A percentile compares a stretch with the other conserved stretches of the same genome.
Evolutionary conservation across 2,329 filamentous ascomycete genomes (phyloP).

Genomic region (Clarireedia paspali): DNA sequence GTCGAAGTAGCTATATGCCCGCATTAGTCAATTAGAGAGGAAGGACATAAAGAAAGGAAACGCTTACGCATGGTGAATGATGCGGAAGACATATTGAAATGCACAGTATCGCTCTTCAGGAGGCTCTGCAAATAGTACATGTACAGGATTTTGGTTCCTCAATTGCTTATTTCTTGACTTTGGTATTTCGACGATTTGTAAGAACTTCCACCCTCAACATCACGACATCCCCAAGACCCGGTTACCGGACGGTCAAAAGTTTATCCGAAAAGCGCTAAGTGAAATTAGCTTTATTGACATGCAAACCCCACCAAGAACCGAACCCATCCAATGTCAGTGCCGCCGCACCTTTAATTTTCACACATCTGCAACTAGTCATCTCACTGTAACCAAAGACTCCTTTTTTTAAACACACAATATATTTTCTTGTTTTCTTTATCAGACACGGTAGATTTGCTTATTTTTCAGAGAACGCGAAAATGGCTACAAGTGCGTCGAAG

Average conservation of each 20-base stretch:
- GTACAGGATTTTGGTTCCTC: background rate
- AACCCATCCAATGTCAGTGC: slow-evolving; percentile 6
- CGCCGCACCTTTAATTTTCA: slow-evolving; percentile 6
- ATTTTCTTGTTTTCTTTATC: background rate
- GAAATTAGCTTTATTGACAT: slow-evolving; percentile 14
- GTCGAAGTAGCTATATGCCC: slow-evolving; percentile 20
- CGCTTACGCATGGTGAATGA: slow-evolving; percentile 24
- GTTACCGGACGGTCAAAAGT: background rate
- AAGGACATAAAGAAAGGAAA: background rate
- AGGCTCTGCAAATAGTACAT: slow-evolving; percentile 19
- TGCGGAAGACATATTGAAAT: slow-evolving; percentile 23
- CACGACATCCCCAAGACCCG: background rate
- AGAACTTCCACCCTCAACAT: background rate
- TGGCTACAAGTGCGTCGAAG: slow-evolving; percentile 46
- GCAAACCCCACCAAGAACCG: slow-evolving; percentile 11
- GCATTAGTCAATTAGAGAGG: background rate
- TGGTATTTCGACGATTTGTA: slow-evolving; percentile 6
- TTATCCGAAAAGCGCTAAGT: background rate
- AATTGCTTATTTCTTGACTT: background rate
- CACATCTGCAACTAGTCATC: background rate
- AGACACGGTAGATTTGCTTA: slow-evolving; percentile 28
- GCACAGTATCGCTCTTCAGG: slow-evolving; percentile 12
- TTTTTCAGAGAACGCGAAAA: slow-evolving; percentile 23
- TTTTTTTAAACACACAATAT: background rate
- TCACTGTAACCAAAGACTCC: background rate